Base-by-base conservation (phyloP, 2,329 filamentous ascomycete species). In the Eurotiales sp. region DNA sequence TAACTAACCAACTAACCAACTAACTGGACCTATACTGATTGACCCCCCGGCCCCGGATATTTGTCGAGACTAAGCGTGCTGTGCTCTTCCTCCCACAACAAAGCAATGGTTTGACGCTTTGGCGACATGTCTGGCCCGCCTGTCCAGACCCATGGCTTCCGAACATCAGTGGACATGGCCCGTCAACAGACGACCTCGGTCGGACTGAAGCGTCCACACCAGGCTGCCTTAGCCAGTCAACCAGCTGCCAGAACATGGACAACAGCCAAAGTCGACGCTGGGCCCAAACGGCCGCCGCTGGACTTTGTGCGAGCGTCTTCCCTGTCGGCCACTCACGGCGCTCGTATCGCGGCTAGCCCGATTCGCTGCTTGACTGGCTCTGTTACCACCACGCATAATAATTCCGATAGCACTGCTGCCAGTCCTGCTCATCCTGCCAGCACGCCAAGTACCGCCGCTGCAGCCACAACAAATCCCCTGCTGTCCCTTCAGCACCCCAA, bases 401-500 rank as follows among this genome's bases (percentile, higher is more conserved):
- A n/a, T n/a, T n/a, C n/a, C n/a, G n/a, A n/a, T n/a, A n/a, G n/a
- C n/a, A n/a, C n/a, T n/a, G n/a, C n/a, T n/a, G n/a, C n/a, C n/a
- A n/a, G n/a, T n/a, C n/a, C n/a, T n/a, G n/a, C n/a, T n/a, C n/a
- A n/a, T n/a, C n/a, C n/a, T n/a, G n/a, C n/a, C n/a, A n/a, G n/a
- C n/a, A n/a, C n/a, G n/a, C n/a, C n/a, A n/a, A n/a, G n/a, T n/a
- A n/a, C n/a, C n/a, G n/a, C n/a, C n/a, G n/a, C n/a, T n/a, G n/a
- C n/a, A n/a, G n/a, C n/a, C n/a, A n/a, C n/a, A n/a, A n/a, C 42
- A 32, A 71, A 75, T 52, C 69, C 71, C 12, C 56, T 74, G 51
- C 74, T 90, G 15, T 81, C 77, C 12, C 73, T 91, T 25, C 76
- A 77, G 4, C 81, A 90, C 64, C 72, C 78, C 1, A 72, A 71